These are phyloP conservation scores for Rhodotorula taiwanensis DNA, from an alignment of 768 basidiomycete genomes.

Conservation along the genomic window DNA sequence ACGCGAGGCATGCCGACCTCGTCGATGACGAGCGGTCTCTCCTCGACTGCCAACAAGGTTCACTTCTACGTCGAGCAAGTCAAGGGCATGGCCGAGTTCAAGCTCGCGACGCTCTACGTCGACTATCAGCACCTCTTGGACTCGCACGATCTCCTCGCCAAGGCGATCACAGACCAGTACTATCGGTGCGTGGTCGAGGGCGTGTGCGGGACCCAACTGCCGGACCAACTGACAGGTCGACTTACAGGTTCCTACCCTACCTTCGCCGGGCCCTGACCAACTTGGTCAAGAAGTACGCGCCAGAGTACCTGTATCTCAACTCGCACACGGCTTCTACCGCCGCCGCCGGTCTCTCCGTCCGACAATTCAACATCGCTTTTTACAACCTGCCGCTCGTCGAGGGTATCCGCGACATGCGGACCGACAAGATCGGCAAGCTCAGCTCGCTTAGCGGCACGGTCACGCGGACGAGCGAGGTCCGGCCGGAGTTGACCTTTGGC, in stretches of 20 bases:
- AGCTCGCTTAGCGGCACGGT: conserved; percentile 96
- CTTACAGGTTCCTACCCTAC: conserved; percentile 70
- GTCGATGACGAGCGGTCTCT: conserved; percentile 38
- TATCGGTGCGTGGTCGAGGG: conserved; percentile 57
- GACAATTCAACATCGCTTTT: conserved; percentile 92
- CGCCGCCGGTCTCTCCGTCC: conserved; percentile 69
- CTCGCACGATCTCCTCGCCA: conserved; percentile 84
- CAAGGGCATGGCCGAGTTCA: conserved; percentile 87
- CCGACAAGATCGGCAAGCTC: conserved; percentile 86
- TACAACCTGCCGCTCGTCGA: conserved; percentile 85
- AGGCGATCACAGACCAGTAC: conserved; percentile 88
- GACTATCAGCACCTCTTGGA: conserved; percentile 86
- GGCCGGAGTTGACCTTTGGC: conserved; percentile 87
- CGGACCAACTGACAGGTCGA: not conserved
- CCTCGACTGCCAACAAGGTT: conserved; percentile 6
- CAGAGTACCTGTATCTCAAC: conserved; percentile 91
- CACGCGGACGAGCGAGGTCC: conserved; percentile 91
- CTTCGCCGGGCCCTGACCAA: conserved; percentile 83
- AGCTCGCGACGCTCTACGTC: conserved; percentile 91
- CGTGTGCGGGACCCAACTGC: too few relatives aligned
- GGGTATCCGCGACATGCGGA: conserved; percentile 86
- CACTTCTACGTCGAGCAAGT: conserved; percentile 60
- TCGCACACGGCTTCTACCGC: conserved; percentile 68
- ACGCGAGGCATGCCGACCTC: conserved; percentile 70
- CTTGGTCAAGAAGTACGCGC: conserved; percentile 79